Evolutionary conservation across 1,284 basidiomycete species (phyloP).

Genomic region (Mycosarcoma mackinlayi): DNA sequence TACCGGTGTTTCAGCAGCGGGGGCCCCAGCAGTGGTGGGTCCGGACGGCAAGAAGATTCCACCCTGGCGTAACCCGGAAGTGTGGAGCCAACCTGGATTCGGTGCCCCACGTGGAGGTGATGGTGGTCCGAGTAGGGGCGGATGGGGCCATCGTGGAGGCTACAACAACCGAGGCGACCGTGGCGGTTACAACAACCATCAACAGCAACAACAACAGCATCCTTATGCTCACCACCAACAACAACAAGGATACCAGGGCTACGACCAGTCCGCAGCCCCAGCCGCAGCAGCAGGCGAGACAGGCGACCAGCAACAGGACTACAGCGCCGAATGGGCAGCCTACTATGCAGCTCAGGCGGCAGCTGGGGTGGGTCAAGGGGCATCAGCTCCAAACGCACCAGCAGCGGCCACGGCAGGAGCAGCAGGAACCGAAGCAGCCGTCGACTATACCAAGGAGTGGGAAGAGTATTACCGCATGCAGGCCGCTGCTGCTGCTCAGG

Average conservation of each 20-base stretch:
- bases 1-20: too few species aligned
- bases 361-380: slow-evolving; percentile 5
- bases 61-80: slow-evolving; percentile 65
- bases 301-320: slow-evolving; percentile 51
- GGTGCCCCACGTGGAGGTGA: slow-evolving; percentile 34
- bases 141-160: slow-evolving; percentile 30
- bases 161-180: slow-evolving; percentile 33
- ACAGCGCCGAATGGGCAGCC: slow-evolving; percentile 66
- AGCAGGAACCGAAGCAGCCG: slow-evolving; percentile 9
- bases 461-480: slow-evolving; percentile 62
- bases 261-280: slow-evolving; percentile 11
- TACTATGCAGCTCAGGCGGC: slow-evolving; percentile 63
- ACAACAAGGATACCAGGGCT: slow-evolving; percentile 10
- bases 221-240: slow-evolving; percentile 10
- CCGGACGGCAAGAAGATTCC: slow-evolving; percentile 65
- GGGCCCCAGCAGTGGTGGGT: slow-evolving; percentile 33
- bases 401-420: slow-evolving; percentile 20
- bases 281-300: slow-evolving; percentile 7
- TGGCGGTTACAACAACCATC: slow-evolving; percentile 1
- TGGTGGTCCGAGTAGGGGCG: slow-evolving; percentile 19
- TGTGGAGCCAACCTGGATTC: slow-evolving; percentile 60
- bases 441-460: slow-evolving; percentile 67
- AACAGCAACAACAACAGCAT: slow-evolving; percentile 3
- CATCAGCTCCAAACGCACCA: slow-evolving; percentile 6
- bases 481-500: slow-evolving; percentile 43